Base-by-base conservation (phyloP, 208 protist genomes). In the Leptomonas seymouri region DNA sequence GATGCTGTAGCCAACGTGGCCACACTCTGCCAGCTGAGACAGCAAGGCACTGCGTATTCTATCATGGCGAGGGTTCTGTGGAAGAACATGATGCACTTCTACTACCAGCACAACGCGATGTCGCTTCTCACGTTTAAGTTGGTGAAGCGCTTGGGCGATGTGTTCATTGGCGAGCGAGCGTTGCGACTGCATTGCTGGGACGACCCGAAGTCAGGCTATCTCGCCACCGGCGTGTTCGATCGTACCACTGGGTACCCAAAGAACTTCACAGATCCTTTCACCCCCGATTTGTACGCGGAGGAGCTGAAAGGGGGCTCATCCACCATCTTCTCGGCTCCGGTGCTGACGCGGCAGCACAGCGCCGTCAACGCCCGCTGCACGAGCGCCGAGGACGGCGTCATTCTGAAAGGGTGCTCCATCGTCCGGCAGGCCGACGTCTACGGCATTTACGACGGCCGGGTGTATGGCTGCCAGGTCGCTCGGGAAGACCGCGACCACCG, bases 81-180 rank as follows among this genome's bases (percentile, higher is more conserved):
- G 20, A 68, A 71, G 46, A 59, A 74, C 18, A 65, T 70, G 20
- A 67, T 71, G 18, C 88, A 80, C 9, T 75, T 79, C 55, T 86
- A 89, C 72, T 66, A 91, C n/a, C 91, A 96, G 44, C 86, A 94
- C 66, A 96, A 96, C 72, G 69, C 80, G 21, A 55, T 91, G 39
- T 30, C 84, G 21, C 71, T 80, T 6, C 55, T 58, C 16, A 85
- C 89, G 64, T 73, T 89, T 71, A 74, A 78, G 51, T 51, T 92
- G 36, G 67, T 96, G 25, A 57, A 78, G 12, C 62, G 53, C 6
- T 85, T 80, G 59, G 83, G 86, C 70, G 71, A 78, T 59, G 85
- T 85, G 16, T 62, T 59, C 27, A 82, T 84, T n/a, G 60, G 60
- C 27, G 21, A 53, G 16, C 5, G 30, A 20, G 30, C 45, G 16